These are phyloP conservation scores for Colletotrichum sp. DNA, from an alignment of 2,329 filamentous ascomycete species.

Conservation along the genomic window DNA sequence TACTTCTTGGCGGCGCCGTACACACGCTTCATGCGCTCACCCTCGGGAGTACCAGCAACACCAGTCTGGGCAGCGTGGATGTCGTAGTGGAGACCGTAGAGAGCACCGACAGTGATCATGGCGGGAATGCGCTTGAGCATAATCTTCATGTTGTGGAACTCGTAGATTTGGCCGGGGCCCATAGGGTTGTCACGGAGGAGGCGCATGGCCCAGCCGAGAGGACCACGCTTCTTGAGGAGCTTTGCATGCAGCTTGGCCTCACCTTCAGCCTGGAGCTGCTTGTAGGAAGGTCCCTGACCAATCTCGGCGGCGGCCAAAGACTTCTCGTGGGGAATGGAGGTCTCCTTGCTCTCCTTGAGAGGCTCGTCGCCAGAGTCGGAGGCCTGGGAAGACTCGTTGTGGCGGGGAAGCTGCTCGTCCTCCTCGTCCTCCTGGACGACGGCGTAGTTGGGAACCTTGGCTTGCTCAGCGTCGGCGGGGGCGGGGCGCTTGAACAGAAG, in stretches of 20 bases:
- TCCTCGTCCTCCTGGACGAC: slow-evolving; percentile 72
- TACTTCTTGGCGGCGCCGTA: slow-evolving; percentile 71
- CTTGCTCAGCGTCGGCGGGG: slow-evolving; percentile 59
- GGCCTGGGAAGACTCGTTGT: slow-evolving; percentile 28
- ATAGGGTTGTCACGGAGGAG: slow-evolving; percentile 76
- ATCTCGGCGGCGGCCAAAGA: slow-evolving; percentile 45
- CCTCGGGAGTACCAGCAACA: slow-evolving; percentile 74
- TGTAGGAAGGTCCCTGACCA: slow-evolving; percentile 58
- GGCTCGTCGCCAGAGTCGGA: slow-evolving; percentile 43
- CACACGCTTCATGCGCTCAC: slow-evolving; percentile 71
- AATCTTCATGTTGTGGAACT: slow-evolving; percentile 71
- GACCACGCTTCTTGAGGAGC: slow-evolving; percentile 66
- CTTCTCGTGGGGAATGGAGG: slow-evolving; percentile 35
- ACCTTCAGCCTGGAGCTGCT: slow-evolving; percentile 63
- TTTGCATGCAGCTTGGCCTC: slow-evolving; percentile 65
- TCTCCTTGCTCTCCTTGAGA: slow-evolving; percentile 42
- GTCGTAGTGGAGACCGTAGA: slow-evolving; percentile 83
- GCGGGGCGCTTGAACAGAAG: slow-evolving; percentile 65
- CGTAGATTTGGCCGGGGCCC: slow-evolving; percentile 76
- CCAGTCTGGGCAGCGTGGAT: slow-evolving; percentile 80
- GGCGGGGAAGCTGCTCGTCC: slow-evolving; percentile 29
- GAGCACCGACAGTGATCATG: slow-evolving; percentile 62
- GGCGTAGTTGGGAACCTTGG: slow-evolving; percentile 75
- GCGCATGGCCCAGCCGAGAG: slow-evolving; percentile 85
- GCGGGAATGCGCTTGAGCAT: slow-evolving; percentile 72